Base-by-base conservation (phyloP, 192 early-diverging fungal genomes). In the Backusella macrospora region DNA sequence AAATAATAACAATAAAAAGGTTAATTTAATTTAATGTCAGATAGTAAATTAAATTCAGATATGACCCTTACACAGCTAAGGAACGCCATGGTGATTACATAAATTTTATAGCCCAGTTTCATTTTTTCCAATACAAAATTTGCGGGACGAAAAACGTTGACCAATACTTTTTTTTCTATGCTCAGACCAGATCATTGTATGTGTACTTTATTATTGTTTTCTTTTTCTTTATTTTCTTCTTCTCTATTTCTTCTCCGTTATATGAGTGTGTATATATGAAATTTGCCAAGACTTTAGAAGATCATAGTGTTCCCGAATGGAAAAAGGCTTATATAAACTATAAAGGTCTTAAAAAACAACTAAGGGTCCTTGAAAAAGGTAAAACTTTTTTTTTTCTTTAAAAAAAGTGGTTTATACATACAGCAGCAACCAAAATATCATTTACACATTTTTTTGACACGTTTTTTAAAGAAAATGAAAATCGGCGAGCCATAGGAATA, bases 231-330 rank as follows among this genome's bases (percentile, higher is more conserved):
- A 1, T 47, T 29, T 47, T 16, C 0, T 10, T 47, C 9, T 46
- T 52, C 10, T 52, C 21, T 52, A 21, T 34, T 34, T 34, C 29
- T 34, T 34, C 29, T 34, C 29, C 2, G 0, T 34, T 34, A 2
- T 34, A 34, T 34, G 29, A 34, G 29, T 34, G 29, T n/a, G n/a
- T 7, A n/a, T 4, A 26, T 65, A 93, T 93, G 90, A 90, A 89
- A 73, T 93, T 93, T 81, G 89, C 90, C 75, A 90, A 92, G 68
- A 88, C 90, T 45, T 78, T 93, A 1, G 87, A 89, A 65, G 81
- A 88, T 23, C 89, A 93, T 76, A 87, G 85, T 44, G 86, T 92
- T 40, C 88, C 92, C 16, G 92, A 93, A 73, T 93, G 92, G 92
- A 81, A 83, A 72, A 88, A 88, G 65, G 89, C 86, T 73, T 93